phyloP scores from a whole-genome alignment of 495 filamentous ascomycete species.

The Hamigera avellanea region DNA sequence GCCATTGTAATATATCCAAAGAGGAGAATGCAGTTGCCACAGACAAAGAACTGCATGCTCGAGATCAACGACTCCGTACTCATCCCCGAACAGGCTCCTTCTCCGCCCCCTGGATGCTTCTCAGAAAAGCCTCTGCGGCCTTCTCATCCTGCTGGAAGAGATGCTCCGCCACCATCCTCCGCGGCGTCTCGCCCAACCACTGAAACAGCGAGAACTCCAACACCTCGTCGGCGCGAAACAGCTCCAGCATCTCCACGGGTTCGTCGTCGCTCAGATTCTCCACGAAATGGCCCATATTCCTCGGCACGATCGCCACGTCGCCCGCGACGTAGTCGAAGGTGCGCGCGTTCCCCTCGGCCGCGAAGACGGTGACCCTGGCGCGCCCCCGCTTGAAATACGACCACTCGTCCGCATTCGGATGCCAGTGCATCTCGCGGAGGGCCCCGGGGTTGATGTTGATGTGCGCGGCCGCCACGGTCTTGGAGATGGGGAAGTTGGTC shows the following conservation, averaged over 20 bases:
- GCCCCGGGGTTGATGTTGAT: conserved; percentile 45
- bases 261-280: conserved; percentile 51
- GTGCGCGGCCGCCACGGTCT: conserved; percentile 53
- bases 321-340: conserved; percentile 36
- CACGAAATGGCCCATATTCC: conserved; percentile 51
- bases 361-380: conserved; percentile 41
- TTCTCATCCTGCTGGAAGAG: conserved; percentile 43
- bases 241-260: conserved; percentile 44
- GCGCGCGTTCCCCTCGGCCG: conserved; percentile 24
- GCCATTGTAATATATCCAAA: no score
- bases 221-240: conserved; percentile 46
- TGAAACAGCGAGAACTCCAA: conserved; percentile 55
- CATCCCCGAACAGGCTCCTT: conserved; percentile 15
- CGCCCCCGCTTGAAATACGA: conserved; percentile 40
- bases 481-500: conserved; percentile 52
- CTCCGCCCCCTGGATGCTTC: conserved; percentile 39
- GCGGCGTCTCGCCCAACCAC: conserved; percentile 57
- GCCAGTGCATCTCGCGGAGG: conserved; percentile 50
- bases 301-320: conserved; percentile 49
- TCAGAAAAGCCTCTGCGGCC: conserved; percentile 42
- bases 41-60: no score
- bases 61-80: neutral
- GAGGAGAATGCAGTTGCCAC: no score
- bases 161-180: conserved; percentile 48
- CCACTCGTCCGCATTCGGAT: conserved; percentile 47